Evolutionary conservation across 768 basidiomycete genomes (phyloP).

Genomic region (Hericium erinaceus): DNA sequence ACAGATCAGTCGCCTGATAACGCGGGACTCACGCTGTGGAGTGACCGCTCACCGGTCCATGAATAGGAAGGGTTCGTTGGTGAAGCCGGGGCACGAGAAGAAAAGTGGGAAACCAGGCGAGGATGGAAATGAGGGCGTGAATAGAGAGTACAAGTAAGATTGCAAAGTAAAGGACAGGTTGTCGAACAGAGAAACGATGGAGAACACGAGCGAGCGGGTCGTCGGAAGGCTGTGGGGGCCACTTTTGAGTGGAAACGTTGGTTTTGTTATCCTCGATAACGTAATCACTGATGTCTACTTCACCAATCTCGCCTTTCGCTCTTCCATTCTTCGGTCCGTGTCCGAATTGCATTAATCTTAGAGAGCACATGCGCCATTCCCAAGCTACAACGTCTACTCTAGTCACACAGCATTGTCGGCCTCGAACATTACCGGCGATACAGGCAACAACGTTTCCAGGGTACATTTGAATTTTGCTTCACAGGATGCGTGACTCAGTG

Average conservation of each 20-base stretch:
- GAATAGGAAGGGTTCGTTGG: background rate
- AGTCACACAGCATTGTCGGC: no score
- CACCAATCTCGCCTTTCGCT: background rate
- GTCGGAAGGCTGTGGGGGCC: background rate
- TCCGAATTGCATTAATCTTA: background rate
- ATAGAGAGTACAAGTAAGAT: background rate
- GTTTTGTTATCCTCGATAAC: slow-evolving; percentile 1
- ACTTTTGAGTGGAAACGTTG: background rate
- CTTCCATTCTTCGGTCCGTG: background rate
- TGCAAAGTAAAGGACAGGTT: background rate
- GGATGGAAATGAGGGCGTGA: background rate
- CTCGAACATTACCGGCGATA: no score
- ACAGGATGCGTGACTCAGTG: no score
- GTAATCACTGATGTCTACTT: background rate
- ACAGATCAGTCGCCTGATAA: background rate
- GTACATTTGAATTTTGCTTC: no score
- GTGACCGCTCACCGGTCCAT: slow-evolving; percentile 11
- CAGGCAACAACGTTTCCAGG: no score
- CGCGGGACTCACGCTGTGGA: background rate
- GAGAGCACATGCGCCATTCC: no score
- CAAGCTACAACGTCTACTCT: no score
- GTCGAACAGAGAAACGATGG: background rate
- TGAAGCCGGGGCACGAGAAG: background rate
- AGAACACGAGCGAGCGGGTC: background rate
- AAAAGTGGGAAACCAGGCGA: background rate